phyloP scores from a whole-genome alignment of 169 alveolate species.

The Perkinsus marinus region DNA sequence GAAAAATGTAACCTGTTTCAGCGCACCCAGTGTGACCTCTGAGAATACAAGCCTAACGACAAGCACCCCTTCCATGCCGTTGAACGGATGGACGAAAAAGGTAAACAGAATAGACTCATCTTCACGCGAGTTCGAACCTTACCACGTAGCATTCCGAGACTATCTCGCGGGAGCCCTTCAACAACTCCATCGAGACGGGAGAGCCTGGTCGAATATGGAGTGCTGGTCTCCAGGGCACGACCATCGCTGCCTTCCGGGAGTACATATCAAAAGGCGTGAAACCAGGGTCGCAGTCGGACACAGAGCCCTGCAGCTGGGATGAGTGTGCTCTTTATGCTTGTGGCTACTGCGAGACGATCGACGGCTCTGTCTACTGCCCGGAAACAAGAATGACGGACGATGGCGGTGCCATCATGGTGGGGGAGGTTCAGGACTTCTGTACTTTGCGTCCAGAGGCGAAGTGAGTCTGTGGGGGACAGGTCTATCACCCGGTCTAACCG shows the following conservation, averaged over 20 bases:
- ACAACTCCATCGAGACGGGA: not conserved
- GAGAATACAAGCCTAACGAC: no score
- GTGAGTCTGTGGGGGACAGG: not conserved
- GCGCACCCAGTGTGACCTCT: no score
- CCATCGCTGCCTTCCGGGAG: not conserved
- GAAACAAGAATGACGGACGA: not conserved
- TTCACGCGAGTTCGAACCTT: no score
- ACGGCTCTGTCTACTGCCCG: not conserved
- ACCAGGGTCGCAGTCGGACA: not conserved
- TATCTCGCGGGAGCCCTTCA: not conserved
- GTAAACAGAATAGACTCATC: no score
- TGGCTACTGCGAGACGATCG: not conserved
- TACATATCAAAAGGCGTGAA: not conserved
- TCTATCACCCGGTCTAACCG: not conserved
- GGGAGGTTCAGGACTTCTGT: not conserved
- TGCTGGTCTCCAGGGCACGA: not conserved
- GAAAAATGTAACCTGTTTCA: not conserved
- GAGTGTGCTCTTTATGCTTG: not conserved
- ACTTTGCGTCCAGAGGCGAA: not conserved
- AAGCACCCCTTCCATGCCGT: no score
- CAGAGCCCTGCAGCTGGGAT: not conserved
- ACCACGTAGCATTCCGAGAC: no score
- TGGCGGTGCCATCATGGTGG: not conserved
- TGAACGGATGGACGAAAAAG: no score
- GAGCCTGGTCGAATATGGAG: not conserved